Base-by-base conservation (phyloP, 2,329 filamentous ascomycete species). In the Thelonectria blattea region DNA sequence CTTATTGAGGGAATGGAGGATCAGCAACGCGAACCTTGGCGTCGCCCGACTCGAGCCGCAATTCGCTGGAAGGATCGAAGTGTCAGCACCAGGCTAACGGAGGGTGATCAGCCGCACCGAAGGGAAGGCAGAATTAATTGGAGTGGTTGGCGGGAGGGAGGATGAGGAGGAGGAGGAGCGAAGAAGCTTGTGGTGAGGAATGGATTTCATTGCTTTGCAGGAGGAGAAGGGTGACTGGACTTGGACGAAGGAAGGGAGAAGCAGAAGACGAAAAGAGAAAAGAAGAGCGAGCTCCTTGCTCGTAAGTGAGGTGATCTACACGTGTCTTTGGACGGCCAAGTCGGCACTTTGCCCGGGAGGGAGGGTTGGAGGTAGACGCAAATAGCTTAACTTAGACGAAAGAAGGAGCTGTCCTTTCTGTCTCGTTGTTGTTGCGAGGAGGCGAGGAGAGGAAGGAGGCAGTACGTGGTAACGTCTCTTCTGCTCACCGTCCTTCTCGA, bases 231-330 rank as follows among this genome's bases (percentile, higher is more conserved):
- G 30, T 22, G 11, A 24, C 22, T 6, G 15, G 20, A n/a, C 4
- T 5, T 30, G 10, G 18, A 45, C 6, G 53, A 49, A 15, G 9
- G 14, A 43, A 43, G 9, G 27, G n/a, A n/a, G 27, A 27, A 37
- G 9, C 50, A 52, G 34, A 37, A 41, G 34, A 37, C 34, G 7
- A 15, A 30, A 42, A 54, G 22, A 24, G 6, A 24, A 24, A 52
- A 43, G 18, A 45, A 32, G n/a, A 55, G 52, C 22, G 52, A 55
- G 43, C 45, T 47, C 52, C 47, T 20, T 45, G 22, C 17, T 43
- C 34, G 34, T 5, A 27, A 22, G 52, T 60, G 58, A 60, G 58
- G 58, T 60, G 58, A 60, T 49, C 58, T 56, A 52, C 58, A 52
- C 52, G 58, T 56, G 52, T 60, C 58, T 32, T 43, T 32, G 45